Evolutionary conservation across 441 rosid species (phyloP).

Genomic region (Metrosideros polymorpha): DNA sequence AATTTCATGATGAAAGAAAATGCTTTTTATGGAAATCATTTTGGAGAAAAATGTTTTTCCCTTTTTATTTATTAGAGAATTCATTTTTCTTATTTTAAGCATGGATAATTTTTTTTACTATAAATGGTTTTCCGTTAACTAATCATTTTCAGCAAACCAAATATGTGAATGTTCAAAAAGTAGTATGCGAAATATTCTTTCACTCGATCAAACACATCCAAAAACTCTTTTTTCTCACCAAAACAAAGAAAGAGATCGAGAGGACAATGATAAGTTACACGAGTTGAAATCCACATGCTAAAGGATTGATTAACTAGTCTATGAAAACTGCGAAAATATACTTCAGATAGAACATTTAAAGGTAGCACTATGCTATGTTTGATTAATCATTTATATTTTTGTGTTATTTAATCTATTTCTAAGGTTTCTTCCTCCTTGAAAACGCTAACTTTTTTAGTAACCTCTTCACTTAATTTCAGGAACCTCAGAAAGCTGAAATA

Average conservation of each 20-base stretch:
- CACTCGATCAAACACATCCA: too few species aligned
- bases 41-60: rapidly evolving
- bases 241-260: not conserved
- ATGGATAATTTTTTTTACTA: too few species aligned
- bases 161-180: too few species aligned
- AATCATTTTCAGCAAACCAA: too few species aligned
- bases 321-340: not conserved
- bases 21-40: too few species aligned
- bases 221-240: too few species aligned
- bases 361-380: not conserved
- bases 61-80: too few species aligned
- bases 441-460: not conserved
- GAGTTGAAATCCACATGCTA: not conserved
- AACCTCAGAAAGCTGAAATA: conserved; percentile 70
- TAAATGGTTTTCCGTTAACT: too few species aligned
- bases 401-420: not conserved
- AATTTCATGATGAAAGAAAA: too few species aligned
- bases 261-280: not conserved
- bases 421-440: not conserved
- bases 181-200: too few species aligned
- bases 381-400: not conserved
- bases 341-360: not conserved
- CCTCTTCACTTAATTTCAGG: conserved; percentile 14
- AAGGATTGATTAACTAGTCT: not conserved
- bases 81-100: too few species aligned